Base-by-base conservation (phyloP, 2,329 filamentous ascomycete genomes). In the Fusarium miscanthi region DNA sequence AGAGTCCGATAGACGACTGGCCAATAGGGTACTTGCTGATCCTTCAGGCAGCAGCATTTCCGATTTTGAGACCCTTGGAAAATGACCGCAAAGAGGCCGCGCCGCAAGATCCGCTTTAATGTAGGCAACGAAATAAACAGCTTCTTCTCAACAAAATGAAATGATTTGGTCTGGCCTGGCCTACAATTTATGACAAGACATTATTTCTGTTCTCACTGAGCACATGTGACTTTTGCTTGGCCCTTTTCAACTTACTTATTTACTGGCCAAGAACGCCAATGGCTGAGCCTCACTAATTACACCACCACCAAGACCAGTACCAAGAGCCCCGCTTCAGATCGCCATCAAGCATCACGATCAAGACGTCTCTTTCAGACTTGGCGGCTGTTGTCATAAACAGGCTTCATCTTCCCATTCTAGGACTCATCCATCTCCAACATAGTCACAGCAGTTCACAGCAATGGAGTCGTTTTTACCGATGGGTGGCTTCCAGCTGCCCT, bases 401-500 rank as follows among this genome's bases (percentile, higher is more conserved):
- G 33, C 19, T 41, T 23, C 14, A 40, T 31, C 30, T 58, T 33
- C 14, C 43, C 49, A 23, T 35, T 46, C 7, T 37, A 17, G 23
- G 35, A n/a, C 30, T 30, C 7, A 11, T 2, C 23, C 14, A 11
- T 2, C 23, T 14, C 4, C 16, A 27, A n/a, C 23, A 49, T 37
- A 25, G 2, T 46, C 17, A 21, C 43, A 37, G 17, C 16, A 38
- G 0, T 8, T 57, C 3, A 3, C 19, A 16, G 62, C 67, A 69
- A 89, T 88, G 87, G 86, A 86, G 63, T 86, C 85, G 2, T 84
- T 87, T 63, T 76, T 87, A n/a, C 84, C 86, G 14, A 78, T 84
- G 52, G 84, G 85, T 61, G 86, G 86, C 80, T 85, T 88, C 69
- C 84, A 87, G 81, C 81, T 88, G 80, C 86, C 89, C 53, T 87